Evolutionary conservation across 192 early-diverging fungal genomes (phyloP), one percentile per base, ranked within the genome.

Genomic region (Backusella parvicylindrica): DNA sequence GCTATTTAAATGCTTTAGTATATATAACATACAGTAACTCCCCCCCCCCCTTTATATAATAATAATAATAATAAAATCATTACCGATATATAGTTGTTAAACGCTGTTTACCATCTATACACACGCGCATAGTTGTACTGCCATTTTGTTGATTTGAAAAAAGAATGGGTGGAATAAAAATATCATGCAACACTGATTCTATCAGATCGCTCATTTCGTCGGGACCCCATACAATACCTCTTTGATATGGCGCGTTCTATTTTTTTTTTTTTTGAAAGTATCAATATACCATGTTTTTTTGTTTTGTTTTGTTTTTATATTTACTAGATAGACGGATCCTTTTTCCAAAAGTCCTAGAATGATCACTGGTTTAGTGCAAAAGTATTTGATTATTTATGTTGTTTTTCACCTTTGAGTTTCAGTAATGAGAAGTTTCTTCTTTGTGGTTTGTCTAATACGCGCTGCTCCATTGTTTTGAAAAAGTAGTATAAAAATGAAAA

Each of bases 161-260:
- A 1, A 72, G 18, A 26, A 72, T 28, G 4, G 70, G 70, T 3
- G 70, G 70, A 35, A 72, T 37, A 4, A 35, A 56, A n/a, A 53
- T 21, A 32, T 56, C 21, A 6, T 53, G 30, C 3, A 56, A 26
- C 6, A 56, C 26, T 13, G 70, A 72, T 13, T 72, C 70, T 7
- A 72, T 72, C 9, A 72, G 18, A n/a, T 21, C 28, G 21, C 32
- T 21, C 70, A 72, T 72, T 35, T 72, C 32, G 0, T 50, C n/a
- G 6, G n/a, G n/a, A 4, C 6, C 16, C 70, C 70, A 72, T 9
- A 56, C 49, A 0, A 72, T 23, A 0, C 30, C 70, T 72, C 70
- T 50, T 60, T 72, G 70, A 11, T 72, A 72, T 30, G 41, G 43
- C 8, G 70, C 70, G 21, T 72, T 49, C 70, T 72, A 53, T 50